Evolutionary conservation across 2,329 filamentous ascomycete genomes (phyloP), one percentile per base, ranked within the genome.

Genomic region (Seiridium cupressi): DNA sequence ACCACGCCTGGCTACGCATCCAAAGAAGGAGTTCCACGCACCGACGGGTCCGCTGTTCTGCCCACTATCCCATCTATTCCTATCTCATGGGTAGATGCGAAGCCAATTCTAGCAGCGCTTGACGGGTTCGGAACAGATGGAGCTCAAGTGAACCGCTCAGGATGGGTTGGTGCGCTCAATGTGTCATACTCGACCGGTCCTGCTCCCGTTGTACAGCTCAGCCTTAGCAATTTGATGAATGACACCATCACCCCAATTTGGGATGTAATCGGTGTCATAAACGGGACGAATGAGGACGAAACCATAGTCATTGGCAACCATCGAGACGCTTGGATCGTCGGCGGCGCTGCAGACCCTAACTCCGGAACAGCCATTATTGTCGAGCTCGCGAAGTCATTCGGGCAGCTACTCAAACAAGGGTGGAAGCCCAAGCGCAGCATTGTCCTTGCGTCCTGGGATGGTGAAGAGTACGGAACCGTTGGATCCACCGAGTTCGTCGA

Each of bases 401-500:
- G 89, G 4, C 79, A 84, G 59, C 88, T 92, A 6, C 74, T 91
- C 0, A 80, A 86, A 10, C 81, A 82, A n/a, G 91, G 91, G 7
- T 96, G 92, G 92, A 90, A 88, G 69, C 92, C 92, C 0, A 81
- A 88, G 58, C 83, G 92, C 8, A 95, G 91, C 0, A 89, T 93
- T 58, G 89, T 94, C 9, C 87, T 95, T 62, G 89, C 88, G 1
- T 81, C 77, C 0, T 90, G 87, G 87, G 88, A 90, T 64, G 87
- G 83, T 0, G 88, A 91, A 72, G 92, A 96, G 73, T 94, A 94
- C 67, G 91, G 90, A 0, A 77, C 95, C 1, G 74, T 96, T 6
- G 92, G 92, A 1, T 92, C 88, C 3, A 93, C 91, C 0, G 92
- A 96, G 69, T 96, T 91, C 90, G 90, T 96, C 0, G 91, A 96